Evolutionary conservation across 2,329 filamentous ascomycete genomes (phyloP).

Genomic region (Cladosporium sp.): DNA sequence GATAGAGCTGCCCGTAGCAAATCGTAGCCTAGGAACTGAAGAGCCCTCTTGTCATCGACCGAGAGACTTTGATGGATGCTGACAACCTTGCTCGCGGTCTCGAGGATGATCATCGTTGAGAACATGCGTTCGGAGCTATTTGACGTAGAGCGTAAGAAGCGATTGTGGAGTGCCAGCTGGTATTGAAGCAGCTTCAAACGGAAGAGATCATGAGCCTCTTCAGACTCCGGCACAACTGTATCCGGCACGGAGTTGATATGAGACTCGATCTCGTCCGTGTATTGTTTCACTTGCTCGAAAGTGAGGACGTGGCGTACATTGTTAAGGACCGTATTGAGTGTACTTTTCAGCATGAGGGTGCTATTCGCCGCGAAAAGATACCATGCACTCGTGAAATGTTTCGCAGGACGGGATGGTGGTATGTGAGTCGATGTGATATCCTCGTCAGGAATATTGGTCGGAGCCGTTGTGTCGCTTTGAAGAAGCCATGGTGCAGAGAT

Average conservation of each 20-base stretch:
- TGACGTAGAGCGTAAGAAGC: constrained; percentile 24
- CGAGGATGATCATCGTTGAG: constrained; percentile 27
- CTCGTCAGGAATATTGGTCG: constrained; percentile 49
- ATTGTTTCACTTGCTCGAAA: constrained; percentile 30
- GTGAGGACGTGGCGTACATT: constrained; percentile 26
- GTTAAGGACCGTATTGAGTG: constrained; percentile 28
- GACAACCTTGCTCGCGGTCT: constrained; percentile 26
- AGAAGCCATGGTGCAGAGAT: constrained; percentile 38
- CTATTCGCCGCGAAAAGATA: constrained; percentile 23
- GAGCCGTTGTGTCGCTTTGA: constrained; percentile 48
- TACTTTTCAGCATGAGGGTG: constrained; percentile 24
- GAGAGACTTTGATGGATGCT: constrained; percentile 23
- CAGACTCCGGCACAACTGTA: constrained; percentile 16
- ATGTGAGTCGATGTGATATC: constrained; percentile 34
- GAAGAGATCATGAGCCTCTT: constrained; percentile 23
- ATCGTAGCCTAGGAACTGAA: constrained; percentile 27
- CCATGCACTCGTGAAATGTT: constrained; percentile 27
- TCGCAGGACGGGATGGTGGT: constrained; percentile 17
- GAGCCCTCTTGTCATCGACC: constrained; percentile 21
- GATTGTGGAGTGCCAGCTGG: constrained; percentile 28
- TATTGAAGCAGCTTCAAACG: constrained; percentile 30
- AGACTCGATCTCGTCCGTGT: constrained; percentile 30
- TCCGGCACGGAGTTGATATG: constrained; percentile 25
- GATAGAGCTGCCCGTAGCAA: constrained; percentile 28
- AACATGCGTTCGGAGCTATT: constrained; percentile 25